A percentile compares a stretch with the other conserved stretches of the same genome.
These are phyloP conservation scores for Claviceps humidiphila DNA, from an alignment of 2,329 filamentous ascomycete species.

Conservation along the genomic window DNA sequence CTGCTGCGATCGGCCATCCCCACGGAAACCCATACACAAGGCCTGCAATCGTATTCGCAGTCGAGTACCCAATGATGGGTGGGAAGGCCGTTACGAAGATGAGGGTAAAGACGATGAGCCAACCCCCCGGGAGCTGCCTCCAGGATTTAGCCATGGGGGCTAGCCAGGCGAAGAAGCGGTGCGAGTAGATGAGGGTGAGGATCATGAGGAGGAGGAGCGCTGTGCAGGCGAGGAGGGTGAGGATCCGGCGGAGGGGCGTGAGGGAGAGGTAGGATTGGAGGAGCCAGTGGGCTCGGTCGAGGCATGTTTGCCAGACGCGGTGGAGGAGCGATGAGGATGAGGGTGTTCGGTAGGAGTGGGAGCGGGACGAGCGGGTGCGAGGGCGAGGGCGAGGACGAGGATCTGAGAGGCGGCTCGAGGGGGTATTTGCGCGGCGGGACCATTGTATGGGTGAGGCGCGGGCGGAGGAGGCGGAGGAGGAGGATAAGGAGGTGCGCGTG, in stretches of 20 bases:
- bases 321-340: constrained; percentile 22
- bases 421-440: constrained; percentile 2
- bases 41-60: constrained; percentile 43
- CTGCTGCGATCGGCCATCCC: constrained; percentile 74
- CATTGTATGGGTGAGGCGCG: constrained; percentile 7
- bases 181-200: constrained; percentile 64
- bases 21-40: constrained; percentile 42
- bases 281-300: constrained; percentile 28
- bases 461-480: background rate
- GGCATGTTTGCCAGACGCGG: constrained; percentile 18
- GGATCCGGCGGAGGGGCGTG: constrained; percentile 46
- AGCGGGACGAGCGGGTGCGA: constrained; percentile 11
- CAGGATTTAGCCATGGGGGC: constrained; percentile 62
- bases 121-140: constrained; percentile 61
- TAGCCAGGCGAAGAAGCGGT: constrained; percentile 65
- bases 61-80: constrained; percentile 77
- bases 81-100: constrained; percentile 73
- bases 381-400: background rate
- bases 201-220: constrained; percentile 43
- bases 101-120: constrained; percentile 60
- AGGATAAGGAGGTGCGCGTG: background rate
- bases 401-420: constrained; percentile 27
- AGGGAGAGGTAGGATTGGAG: constrained; percentile 41
- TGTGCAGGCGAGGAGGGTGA: constrained; percentile 38
- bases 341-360: background rate